Base-by-base conservation (phyloP, 371 early-diverging fungal species). In the Mortierella sp. region DNA sequence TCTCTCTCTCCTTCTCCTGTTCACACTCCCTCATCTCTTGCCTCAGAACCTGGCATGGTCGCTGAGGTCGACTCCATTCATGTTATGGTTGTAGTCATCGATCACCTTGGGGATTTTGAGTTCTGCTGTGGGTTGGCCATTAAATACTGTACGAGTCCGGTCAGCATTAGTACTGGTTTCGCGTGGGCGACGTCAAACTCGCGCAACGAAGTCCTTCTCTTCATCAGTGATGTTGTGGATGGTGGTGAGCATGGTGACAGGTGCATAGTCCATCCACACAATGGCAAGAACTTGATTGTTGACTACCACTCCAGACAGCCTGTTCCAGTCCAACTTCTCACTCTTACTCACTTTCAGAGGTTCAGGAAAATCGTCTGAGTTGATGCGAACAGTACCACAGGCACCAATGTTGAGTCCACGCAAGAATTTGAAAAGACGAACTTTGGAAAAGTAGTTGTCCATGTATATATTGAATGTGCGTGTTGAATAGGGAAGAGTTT, bases 401-500 rank as follows among this genome's bases (percentile, higher is more conserved):
- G 82, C 79, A 8, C 79, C 76, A 44, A 75, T 72, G 26, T 67
- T 69, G 10, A 24, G 55, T 4, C 31, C 24, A 10, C 73, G 24
- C 6, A 83, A 19, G 51, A 74, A 34, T 46, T 76, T 54, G 71
- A 82, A 82, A 21, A 78, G 71, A 31, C 44, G 34, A 26, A 76
- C 40, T 37, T 43, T 78, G 28, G 78, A 72, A 46, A 82, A 73
- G 59, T 76, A 78, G 64, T 76, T 82, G 69, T 82, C 82, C 79
- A 76, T 78, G 31, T 69, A 76, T 4, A 82, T 26, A 19, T 78
- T 78, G 69, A 64, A 82, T 0, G 73, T 9, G 26, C 8, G 55
- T 14, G 54, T 1, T 8, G 43, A 19, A 1, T 46, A 2, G 31
- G 75, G 76, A 67, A 75, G 43, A 72, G 50, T 21, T 70, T 59